Base-by-base conservation (phyloP, 2,329 filamentous ascomycete species). In the Penicillium vulpinum region DNA sequence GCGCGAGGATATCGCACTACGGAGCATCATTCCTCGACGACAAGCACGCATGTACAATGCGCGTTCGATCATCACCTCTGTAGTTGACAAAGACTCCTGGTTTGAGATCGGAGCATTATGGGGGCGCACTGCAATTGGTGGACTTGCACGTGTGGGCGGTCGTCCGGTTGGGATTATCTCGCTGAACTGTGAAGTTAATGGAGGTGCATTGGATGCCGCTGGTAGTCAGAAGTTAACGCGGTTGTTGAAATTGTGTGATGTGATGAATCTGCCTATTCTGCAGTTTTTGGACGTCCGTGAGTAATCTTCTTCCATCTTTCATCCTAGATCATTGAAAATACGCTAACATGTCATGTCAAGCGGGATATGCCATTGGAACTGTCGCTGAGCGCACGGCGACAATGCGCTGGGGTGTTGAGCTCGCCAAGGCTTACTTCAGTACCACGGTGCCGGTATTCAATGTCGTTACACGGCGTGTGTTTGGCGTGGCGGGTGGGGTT, bases 71-170 rank as follows among this genome's bases (percentile, higher is more conserved):
- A 85, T 88, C 57, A 76, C 71, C 0, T 80, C 78, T 2, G 80
- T 87, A 0, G 80, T 87, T 0, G 85, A 88, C 61, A 59, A 63
- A 3, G 77, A 67, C 22, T 83, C 80, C 0, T 88, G 83, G 77
- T 88, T 88, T 68, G 85, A 88, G 60, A 88, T 88, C 45, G 85
- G 85, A 4, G 68, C 79, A 0, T 76, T 86, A 1, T 88, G 85
- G 85, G 85, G 85, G 5, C 81, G 79, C 2, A 86, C 84, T 0
- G 80, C 83, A 0, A 86, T 88, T 35, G 79, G 82, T 8, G 85
- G 85, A 0, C 77, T 88, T 0, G 85, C 84, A 1, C 75, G 85
- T 6, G 71, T 88, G 1, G 78, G 73, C 15, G 85, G 85, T 1
- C 75, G 74, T 21, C 82, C 85, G 0, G 78, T 87, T 4, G 85